Percentiles rank a stretch among this genome's conserved stretches.
Conservation (phyloP, 108 stramenopile genomes). For the Nannochloropsis gaditana region DNA sequence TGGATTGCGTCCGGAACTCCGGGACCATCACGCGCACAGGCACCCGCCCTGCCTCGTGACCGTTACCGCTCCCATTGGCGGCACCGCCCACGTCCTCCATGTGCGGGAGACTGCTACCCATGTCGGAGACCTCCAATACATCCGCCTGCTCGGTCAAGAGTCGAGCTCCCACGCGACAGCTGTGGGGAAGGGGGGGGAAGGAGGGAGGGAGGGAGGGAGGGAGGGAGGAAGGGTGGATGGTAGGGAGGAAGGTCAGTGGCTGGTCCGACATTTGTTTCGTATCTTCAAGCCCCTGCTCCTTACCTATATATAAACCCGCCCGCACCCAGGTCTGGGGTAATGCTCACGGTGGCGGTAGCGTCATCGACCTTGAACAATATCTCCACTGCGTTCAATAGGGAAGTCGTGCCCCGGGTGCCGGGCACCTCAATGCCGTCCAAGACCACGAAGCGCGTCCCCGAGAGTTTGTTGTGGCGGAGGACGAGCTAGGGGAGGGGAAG, state of each 20-base stretch:
- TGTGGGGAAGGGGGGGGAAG: not conserved
- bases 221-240: not conserved
- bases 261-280: not conserved
- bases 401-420: not conserved
- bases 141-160: not conserved
- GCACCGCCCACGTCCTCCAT: not conserved
- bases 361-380: slow-evolving; percentile 3
- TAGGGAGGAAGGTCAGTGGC: not conserved
- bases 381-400: slow-evolving; percentile 10
- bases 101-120: not conserved
- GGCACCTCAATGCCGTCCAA: slow-evolving; percentile 6
- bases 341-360: not conserved
- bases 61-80: not conserved
- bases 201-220: not conserved
- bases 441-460: not conserved
- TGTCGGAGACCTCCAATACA: not conserved
- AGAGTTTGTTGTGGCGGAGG: slow-evolving; percentile 4
- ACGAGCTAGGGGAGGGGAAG: not conserved
- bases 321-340: not conserved
- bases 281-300: not conserved
- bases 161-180: not conserved
- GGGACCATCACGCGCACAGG: not conserved
- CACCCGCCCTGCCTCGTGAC: not conserved
- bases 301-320: not conserved
- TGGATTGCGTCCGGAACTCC: not conserved